Evolutionary conservation across 2,329 filamentous ascomycete genomes (phyloP), one percentile per base, ranked within the genome.

Genomic region (Aulographum hederae): DNA sequence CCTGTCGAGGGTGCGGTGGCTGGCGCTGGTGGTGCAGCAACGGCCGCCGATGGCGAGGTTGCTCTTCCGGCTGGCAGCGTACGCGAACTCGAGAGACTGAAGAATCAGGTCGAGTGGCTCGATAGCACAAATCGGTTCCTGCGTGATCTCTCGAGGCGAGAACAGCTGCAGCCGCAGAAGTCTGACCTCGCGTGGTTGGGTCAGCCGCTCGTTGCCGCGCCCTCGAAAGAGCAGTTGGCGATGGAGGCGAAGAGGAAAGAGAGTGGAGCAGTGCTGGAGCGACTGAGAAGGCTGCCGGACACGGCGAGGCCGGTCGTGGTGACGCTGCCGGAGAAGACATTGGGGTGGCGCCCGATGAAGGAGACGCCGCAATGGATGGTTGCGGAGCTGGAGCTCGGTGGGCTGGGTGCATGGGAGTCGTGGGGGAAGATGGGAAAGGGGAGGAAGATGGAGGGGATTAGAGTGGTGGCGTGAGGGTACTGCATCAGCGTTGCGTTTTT

Each of bases 61-160:
- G 63, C 66, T 33, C 60, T 58, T 11, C 72, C 75, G 18, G 73
- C 78, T 29, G 70, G 73, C 4, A 78, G 72, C 1, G 72, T 73
- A 18, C 67, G 73, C 32, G 77, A 86, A 50, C 73, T 84, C 55
- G 76, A 84, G 40, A 60, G 61, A 6, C 67, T 85, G 41, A 72
- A 74, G 50, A 64, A 65, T 41, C 74, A 86, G 37, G 73, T 84
- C 43, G 63, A 61, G 34, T 62, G 60, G 41, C 51, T 78, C 34
- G 65, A 79, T 46, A 65, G 68, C 2, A 72, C 74, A 1, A 69
- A 80, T 28, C 64, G 72, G 8, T 78, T 72, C 48, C 59, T 82
- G 18, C 63, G 73, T 17, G 68, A 76, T 40, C 13, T 34, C 13
- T 15, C 27, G 17, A 19, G 35, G 13, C 34, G 36, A 8, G 31